These are phyloP conservation scores for Pugionium dolabratum DNA, from an alignment of 345 rosid species.

Conservation along the genomic window DNA sequence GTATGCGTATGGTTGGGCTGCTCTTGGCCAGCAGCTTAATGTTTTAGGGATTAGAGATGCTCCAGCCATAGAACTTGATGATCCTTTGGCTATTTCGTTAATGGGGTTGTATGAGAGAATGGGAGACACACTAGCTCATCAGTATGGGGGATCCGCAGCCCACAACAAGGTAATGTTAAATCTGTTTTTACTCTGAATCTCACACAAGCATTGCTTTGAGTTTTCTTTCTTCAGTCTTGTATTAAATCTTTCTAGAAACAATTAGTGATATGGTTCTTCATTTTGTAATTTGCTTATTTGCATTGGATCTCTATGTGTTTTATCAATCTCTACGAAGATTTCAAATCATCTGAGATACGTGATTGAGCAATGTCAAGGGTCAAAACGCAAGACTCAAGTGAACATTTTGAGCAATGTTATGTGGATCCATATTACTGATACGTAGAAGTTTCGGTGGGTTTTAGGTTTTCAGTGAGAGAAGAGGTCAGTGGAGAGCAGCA, in stretches of 20 bases:
- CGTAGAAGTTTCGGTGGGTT: slow-evolving; percentile 31
- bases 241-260: slow-evolving; percentile 7
- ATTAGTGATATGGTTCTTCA: neutral
- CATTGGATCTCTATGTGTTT: neutral
- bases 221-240: too few relatives aligned
- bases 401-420: slow-evolving; percentile 16
- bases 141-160: slow-evolving; percentile 97
- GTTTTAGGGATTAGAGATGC: slow-evolving; percentile 64
- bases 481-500: slow-evolving; percentile 99
- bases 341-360: neutral
- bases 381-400: neutral
- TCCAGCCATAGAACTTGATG: slow-evolving; percentile 73
- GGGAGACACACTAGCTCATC: slow-evolving; percentile 95
- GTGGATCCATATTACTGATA: slow-evolving; percentile 21
- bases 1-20: slow-evolving; percentile 93
- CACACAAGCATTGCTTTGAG: neutral
- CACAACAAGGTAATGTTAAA: slow-evolving; percentile 69
- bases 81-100: slow-evolving; percentile 77
- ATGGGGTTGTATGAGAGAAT: slow-evolving; percentile 89
- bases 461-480: slow-evolving; percentile 86
- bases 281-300: slow-evolving; percentile 2
- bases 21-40: slow-evolving; percentile 89
- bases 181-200: slow-evolving; percentile 30
- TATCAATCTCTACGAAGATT: too few relatives aligned
- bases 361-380: neutral